phyloP scores from a whole-genome alignment of 345 rosid species.

The Trapa bicornis region DNA sequence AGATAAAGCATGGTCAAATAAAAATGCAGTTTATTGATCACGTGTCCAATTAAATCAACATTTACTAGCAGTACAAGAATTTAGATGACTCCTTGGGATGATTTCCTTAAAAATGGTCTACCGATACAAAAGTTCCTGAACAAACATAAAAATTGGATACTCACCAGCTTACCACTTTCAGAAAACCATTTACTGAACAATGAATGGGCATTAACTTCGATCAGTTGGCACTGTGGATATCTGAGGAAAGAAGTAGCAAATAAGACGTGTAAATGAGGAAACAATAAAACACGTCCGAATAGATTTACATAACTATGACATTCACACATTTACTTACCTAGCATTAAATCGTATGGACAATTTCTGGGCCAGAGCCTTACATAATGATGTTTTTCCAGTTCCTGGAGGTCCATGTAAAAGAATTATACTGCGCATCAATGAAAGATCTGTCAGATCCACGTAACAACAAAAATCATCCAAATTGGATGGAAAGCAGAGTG shows the following conservation, averaged over 20 bases:
- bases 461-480: neutral
- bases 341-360: slow-evolving; percentile 72
- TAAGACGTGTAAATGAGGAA: neutral
- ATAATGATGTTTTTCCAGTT: slow-evolving; percentile 92
- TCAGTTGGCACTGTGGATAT: slow-evolving; percentile 76
- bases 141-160: slow-evolving; percentile 10
- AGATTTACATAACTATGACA: neutral
- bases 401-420: slow-evolving; percentile 99
- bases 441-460: neutral
- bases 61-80: neutral
- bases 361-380: slow-evolving; percentile 96
- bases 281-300: neutral
- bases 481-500: neutral
- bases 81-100: neutral
- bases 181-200: slow-evolving; percentile 99
- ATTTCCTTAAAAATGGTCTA: neutral
- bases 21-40: neutral
- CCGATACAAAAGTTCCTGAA: neutral
- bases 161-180: slow-evolving; percentile 96
- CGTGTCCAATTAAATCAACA: neutral
- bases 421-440: slow-evolving; percentile 45
- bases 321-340: slow-evolving; percentile 33
- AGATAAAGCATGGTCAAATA: neutral
- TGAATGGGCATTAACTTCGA: slow-evolving; percentile 99
- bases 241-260: slow-evolving; percentile 32